Evolutionary conservation across 805 yeast species (phyloP).

Genomic region (Yarrowia sp.): DNA sequence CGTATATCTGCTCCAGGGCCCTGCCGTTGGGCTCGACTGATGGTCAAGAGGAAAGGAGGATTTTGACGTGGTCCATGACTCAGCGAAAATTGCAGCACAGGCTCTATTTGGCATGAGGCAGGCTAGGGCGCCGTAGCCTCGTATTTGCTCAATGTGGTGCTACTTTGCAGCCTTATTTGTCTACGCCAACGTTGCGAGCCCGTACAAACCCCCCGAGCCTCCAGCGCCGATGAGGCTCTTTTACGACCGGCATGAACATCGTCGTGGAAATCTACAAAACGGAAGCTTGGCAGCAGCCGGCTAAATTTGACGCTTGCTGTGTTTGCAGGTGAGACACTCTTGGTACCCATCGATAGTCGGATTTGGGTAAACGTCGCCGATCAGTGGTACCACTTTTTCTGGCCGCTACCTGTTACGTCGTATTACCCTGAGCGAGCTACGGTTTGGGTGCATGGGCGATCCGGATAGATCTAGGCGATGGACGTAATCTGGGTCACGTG

Average conservation of each 20-base stretch:
- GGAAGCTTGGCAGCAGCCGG: not conserved
- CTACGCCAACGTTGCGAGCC: too few relatives aligned
- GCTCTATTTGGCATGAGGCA: too few relatives aligned
- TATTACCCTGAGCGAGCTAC: not conserved
- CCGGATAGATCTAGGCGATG: constrained; percentile 13
- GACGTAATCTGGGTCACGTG: not conserved
- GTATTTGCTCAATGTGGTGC: too few relatives aligned
- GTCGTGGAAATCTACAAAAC: not conserved
- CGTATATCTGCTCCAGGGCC: too few relatives aligned
- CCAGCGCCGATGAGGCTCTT: too few relatives aligned
- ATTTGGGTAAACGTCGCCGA: constrained; percentile 1
- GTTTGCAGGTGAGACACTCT: constrained; percentile 10
- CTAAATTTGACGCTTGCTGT: constrained; percentile 4
- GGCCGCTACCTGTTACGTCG: not conserved
- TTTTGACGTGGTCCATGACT: not conserved
- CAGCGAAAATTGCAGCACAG: not conserved
- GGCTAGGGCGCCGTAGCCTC: too few relatives aligned
- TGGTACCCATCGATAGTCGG: not conserved
- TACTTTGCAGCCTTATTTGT: too few relatives aligned
- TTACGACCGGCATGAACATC: not conserved
- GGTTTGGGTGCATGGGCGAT: not conserved
- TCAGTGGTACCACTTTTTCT: constrained; percentile 20
- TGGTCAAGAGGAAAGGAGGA: constrained; percentile 22
- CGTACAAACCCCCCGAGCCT: too few relatives aligned
- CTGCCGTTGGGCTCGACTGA: too few relatives aligned